phyloP scores from a whole-genome alignment of 2,329 filamentous ascomycete species.

The Cladosporium halotolerans region DNA sequence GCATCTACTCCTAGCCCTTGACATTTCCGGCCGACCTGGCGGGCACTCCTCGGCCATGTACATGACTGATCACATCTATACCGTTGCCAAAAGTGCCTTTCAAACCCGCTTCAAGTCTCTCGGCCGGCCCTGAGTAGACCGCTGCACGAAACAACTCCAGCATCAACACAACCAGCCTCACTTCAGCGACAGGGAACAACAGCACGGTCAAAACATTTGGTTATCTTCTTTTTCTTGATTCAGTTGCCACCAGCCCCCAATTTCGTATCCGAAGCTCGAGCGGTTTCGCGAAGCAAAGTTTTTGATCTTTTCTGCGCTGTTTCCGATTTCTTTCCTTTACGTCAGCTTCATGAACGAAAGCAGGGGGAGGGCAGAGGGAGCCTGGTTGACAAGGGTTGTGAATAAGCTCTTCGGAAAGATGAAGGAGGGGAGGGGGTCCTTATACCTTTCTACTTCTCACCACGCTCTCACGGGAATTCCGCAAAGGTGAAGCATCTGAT shows the following conservation, averaged over 20 bases:
- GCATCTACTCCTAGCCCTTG: conserved; percentile 4
- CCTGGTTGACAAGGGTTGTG: neutral
- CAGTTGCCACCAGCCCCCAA: neutral
- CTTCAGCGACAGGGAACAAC: conserved; percentile 3
- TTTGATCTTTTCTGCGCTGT: neutral
- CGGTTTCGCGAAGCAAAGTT: conserved; percentile 1
- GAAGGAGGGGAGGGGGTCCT: neutral
- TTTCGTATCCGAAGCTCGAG: neutral
- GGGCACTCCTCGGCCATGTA: conserved; percentile 9
- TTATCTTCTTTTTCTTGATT: neutral
- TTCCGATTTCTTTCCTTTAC: neutral
- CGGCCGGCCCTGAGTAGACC: conserved; percentile 8
- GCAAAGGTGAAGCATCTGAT: conserved; percentile 13
- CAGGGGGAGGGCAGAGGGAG: neutral
- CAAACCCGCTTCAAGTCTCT: neutral
- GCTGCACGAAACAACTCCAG: neutral
- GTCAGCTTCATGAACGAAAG: conserved; percentile 1
- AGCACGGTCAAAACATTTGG: conserved; percentile 5
- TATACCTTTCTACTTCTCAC: too few species aligned
- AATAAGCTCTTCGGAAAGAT: neutral
- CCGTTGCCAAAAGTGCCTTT: neutral
- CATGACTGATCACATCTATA: conserved; percentile 4
- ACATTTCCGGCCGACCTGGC: conserved; percentile 6
- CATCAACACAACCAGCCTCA: neutral
- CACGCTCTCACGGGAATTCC: neutral